Percentiles rank a stretch among this genome's conserved stretches.
These are phyloP conservation scores for Hypoxylon intermedium DNA, from an alignment of 495 filamentous ascomycete genomes.

Conservation along the genomic window DNA sequence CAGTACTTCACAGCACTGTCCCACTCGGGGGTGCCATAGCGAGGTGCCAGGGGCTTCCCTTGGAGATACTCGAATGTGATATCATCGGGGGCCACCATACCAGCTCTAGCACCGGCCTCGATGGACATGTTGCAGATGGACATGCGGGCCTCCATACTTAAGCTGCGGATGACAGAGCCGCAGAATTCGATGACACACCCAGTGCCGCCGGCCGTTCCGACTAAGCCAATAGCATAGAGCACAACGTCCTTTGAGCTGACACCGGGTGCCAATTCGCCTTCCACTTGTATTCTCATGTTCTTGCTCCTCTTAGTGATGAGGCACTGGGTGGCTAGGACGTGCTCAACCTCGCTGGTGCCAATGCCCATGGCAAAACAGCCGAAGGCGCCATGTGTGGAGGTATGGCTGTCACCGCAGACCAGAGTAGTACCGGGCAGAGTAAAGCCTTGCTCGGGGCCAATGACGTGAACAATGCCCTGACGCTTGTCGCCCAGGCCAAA, in stretches of 20 bases:
- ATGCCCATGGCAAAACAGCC: conserved; percentile 96
- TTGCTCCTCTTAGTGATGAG: conserved; percentile 93
- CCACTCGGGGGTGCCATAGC: conserved; percentile 85
- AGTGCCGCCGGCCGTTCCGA: conserved; percentile 94
- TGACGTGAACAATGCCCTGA: conserved; percentile 98
- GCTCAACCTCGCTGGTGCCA: conserved; percentile 97
- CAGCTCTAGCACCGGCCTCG: conserved; percentile 92
- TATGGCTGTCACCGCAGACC: conserved; percentile 97
- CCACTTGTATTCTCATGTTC: conserved; percentile 97
- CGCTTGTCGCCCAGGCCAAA: conserved; percentile 96
- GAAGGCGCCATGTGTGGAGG: conserved; percentile 96
- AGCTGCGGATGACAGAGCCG: conserved; percentile 83
- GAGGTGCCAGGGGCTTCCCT: conserved; percentile 85
- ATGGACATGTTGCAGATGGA: conserved; percentile 99
- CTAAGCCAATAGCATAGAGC: conserved; percentile 89
- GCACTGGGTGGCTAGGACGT: conserved; percentile 95
- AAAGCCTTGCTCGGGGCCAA: conserved; percentile 99
- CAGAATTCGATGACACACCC: conserved; percentile 97
- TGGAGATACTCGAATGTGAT: conserved; percentile 94
- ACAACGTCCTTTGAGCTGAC: conserved; percentile 97
- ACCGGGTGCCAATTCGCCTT: conserved; percentile 86
- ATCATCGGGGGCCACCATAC: conserved; percentile 95
- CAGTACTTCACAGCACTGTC: conserved; percentile 88
- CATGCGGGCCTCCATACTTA: conserved; percentile 99
- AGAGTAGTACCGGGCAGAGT: conserved; percentile 97